These are phyloP conservation scores for Crithidia brevicula DNA, from an alignment of 208 protist genomes.

Conservation along the genomic window DNA sequence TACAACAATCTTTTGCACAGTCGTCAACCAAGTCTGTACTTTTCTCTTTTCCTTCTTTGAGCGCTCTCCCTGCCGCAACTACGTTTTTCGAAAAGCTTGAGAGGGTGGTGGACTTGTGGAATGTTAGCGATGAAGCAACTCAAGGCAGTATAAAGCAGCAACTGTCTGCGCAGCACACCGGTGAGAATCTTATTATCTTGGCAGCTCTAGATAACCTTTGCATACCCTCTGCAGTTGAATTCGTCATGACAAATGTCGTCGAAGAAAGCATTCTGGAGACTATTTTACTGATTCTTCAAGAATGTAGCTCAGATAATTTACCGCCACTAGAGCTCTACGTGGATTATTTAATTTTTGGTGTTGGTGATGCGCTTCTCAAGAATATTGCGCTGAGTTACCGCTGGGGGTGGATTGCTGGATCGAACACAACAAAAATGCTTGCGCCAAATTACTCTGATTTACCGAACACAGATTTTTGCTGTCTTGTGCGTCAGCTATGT, in stretches of 20 bases:
- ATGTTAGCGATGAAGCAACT: background rate
- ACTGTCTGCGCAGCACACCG: background rate
- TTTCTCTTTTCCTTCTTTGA: too few relatives aligned
- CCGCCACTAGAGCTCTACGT: slow-evolving; percentile 9
- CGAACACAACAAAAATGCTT: slow-evolving; percentile 6
- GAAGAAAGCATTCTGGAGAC: background rate
- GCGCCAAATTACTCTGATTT: too few relatives aligned
- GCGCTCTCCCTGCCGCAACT: too few relatives aligned
- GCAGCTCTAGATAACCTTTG: slow-evolving; percentile 1
- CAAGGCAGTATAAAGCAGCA: background rate
- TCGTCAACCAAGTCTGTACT: too few relatives aligned
- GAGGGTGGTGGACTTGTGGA: background rate
- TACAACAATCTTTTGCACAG: too few relatives aligned
- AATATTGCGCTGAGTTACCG: background rate
- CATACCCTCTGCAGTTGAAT: slow-evolving; percentile 4
- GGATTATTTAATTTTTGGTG: background rate
- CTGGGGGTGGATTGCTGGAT: slow-evolving; percentile 3
- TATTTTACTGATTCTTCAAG: slow-evolving; percentile 4
- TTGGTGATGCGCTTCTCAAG: background rate
- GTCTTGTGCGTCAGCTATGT: background rate
- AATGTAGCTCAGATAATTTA: background rate
- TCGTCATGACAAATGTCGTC: background rate
- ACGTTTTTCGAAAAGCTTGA: slow-evolving; percentile 16
- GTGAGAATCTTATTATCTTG: background rate
- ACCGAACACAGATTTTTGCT: too few relatives aligned